Base-by-base conservation (phyloP, 495 filamentous ascomycete species). In the Tuber melanosporum region DNA sequence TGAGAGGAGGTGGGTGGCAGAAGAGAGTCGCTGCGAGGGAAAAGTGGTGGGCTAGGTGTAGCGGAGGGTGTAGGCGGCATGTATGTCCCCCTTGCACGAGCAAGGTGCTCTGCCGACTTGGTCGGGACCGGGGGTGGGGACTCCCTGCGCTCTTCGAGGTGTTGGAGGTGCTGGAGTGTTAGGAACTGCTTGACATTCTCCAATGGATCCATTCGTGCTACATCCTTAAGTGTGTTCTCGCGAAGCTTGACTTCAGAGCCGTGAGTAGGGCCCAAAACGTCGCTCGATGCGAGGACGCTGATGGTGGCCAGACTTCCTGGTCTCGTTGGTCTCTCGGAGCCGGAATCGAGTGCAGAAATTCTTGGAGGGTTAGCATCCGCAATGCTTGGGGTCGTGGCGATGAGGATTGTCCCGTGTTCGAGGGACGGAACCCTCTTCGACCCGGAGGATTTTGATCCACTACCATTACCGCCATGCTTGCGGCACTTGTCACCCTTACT, bases 151-250 rank as follows among this genome's bases (percentile, higher is more conserved):
- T 83, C 84, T 44, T 84, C 84, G 52, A 83, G 83, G 42, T 83
- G 83, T 66, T 80, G 84, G 15, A 84, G 83, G 45, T 83, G 80
- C 32, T 82, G 78, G 74, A 84, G 83, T 26, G 80, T 84, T 72
- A 98, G 86, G 86, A 96, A 98, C 71, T 97, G 91, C 71, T 92
- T 89, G 36, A 98, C 92, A 78, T 93, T 96, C 84, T 98, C 95
- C 81, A 94, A 93, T 12, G 95, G 93, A 84, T 98, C 95, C 46
- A 90, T 88, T 2, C 84, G 84, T 73, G 90, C 85, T 17, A 98
- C 84, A 72, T 87, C 89, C 49, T 89, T 88, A 15, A 98, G 90
- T 15, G 85, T 86, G 73, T 91, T 89, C 83, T 92, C 89, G 73
- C 94, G 90, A 45, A 98, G 87, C 39, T 89, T 88, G 77, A 94